Percentiles rank a stretch among this genome's conserved stretches.
Evolutionary conservation across 805 yeast genomes (phyloP).

Genomic region (Candida parachauliodes): DNA sequence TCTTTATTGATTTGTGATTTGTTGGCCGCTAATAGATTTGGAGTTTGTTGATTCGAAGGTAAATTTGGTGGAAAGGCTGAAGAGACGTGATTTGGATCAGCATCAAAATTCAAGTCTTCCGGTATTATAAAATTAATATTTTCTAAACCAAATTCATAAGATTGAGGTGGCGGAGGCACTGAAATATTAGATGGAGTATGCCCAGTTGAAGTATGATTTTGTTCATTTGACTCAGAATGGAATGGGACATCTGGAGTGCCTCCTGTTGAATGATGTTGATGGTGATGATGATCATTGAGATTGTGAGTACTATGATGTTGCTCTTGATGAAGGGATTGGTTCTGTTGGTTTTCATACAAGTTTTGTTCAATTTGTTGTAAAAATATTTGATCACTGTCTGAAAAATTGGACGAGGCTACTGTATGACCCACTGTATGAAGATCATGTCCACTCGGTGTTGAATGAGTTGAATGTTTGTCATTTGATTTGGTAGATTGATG

Average conservation of each 20-base stretch:
- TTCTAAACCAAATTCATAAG: constrained; percentile 23
- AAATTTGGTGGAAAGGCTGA: constrained; percentile 26
- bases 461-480: constrained; percentile 4
- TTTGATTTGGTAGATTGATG: constrained; percentile 1
- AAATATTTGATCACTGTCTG: constrained; percentile 23
- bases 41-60: constrained; percentile 20
- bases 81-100: constrained; percentile 12
- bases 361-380: constrained; percentile 28
- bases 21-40: constrained; percentile 21
- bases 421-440: not conserved
- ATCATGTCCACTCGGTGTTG: constrained; percentile 4
- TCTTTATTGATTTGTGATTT: not conserved
- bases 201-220: constrained; percentile 9
- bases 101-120: constrained; percentile 15
- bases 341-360: constrained; percentile 17
- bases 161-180: constrained; percentile 10
- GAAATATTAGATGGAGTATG: constrained; percentile 8
- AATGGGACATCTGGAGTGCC: constrained; percentile 6
- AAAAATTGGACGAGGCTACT: constrained; percentile 13
- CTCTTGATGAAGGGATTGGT: constrained; percentile 3
- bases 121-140: constrained; percentile 23
- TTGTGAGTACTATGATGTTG: constrained; percentile 3
- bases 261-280: constrained; percentile 7
- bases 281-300: constrained; percentile 1
- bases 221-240: not conserved